phyloP scores from a whole-genome alignment of 352 stramenopile species.

The Plasmopara viticola region DNA sequence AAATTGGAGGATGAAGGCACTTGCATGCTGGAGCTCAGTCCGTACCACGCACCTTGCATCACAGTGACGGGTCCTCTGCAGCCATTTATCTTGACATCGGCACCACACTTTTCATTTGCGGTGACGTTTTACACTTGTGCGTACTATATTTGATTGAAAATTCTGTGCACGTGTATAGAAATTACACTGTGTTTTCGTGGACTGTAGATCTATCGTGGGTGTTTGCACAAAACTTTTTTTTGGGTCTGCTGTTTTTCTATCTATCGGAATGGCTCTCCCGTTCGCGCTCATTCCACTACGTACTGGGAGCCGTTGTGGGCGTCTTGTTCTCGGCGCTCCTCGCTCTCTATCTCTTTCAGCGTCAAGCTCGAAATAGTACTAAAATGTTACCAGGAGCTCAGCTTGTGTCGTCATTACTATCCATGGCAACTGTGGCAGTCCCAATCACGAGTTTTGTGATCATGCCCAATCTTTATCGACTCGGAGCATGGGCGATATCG shows the following conservation, averaged over 20 bases:
- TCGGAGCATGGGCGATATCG: constrained; percentile 48
- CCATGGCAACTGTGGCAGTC: constrained; percentile 61
- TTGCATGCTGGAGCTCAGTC: constrained; percentile 63
- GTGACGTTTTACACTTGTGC: constrained; percentile 67
- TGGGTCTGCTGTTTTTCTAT: constrained; percentile 68
- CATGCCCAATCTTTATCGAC: constrained; percentile 62
- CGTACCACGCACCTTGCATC: constrained; percentile 74
- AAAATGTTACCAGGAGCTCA: constrained; percentile 68
- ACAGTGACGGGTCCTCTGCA: constrained; percentile 48
- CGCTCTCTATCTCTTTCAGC: constrained; percentile 73
- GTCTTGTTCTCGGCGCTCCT: constrained; percentile 74
- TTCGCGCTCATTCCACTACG: constrained; percentile 76
- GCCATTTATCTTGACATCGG: constrained; percentile 45
- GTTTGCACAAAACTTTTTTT: constrained; percentile 70
- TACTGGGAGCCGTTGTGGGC: constrained; percentile 54
- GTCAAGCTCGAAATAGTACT: constrained; percentile 58
- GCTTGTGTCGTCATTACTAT: constrained; percentile 60
- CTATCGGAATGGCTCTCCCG: constrained; percentile 52
- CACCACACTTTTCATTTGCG: constrained; percentile 41
- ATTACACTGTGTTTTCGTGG: constrained; percentile 1
- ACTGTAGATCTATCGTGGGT: constrained; percentile 52
- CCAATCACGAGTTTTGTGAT: constrained; percentile 75
- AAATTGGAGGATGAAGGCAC: constrained; percentile 17
- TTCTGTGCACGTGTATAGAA: background rate
- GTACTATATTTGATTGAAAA: constrained; percentile 7